A percentile compares a stretch with the other conserved stretches of the same genome.
Conservation (phyloP, 2,329 filamentous ascomycete species). For the Immersiporthe knoxdaviesiana region DNA sequence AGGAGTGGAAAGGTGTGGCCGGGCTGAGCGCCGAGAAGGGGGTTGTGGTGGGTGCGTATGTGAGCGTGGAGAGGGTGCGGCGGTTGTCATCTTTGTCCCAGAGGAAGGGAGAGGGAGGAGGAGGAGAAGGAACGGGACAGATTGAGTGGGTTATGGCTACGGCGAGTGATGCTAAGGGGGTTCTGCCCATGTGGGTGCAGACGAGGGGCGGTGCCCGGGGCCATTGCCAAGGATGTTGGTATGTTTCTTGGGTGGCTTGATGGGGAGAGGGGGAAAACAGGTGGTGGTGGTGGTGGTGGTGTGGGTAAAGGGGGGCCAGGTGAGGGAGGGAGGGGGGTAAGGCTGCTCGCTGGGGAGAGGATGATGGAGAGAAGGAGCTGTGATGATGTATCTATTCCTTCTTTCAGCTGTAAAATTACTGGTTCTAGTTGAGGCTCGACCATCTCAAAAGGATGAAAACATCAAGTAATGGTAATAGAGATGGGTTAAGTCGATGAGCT, state of each 20-base stretch:
- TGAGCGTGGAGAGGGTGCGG: slow-evolving; percentile 65
- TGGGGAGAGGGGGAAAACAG: slow-evolving; percentile 42
- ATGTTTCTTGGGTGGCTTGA: slow-evolving; percentile 68
- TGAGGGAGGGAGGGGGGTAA: neutral
- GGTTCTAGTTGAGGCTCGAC: too few relatives aligned
- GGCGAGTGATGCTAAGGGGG: slow-evolving; percentile 69
- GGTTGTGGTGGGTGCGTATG: slow-evolving; percentile 63
- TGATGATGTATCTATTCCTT: too few relatives aligned
- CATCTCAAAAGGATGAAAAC: too few relatives aligned
- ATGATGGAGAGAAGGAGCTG: neutral
- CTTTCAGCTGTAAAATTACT: too few relatives aligned
- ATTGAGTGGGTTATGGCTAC: slow-evolving; percentile 82
- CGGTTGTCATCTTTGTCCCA: slow-evolving; percentile 43
- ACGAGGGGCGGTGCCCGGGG: slow-evolving; percentile 62
- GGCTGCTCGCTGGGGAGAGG: neutral
- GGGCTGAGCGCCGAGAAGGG: slow-evolving; percentile 46
- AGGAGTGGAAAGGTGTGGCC: slow-evolving; percentile 37
- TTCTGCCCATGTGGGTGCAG: slow-evolving; percentile 68
- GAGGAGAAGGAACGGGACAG: slow-evolving; percentile 32
- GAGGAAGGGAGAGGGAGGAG: slow-evolving; percentile 30
- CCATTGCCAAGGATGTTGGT: slow-evolving; percentile 72
- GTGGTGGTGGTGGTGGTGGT: neutral
- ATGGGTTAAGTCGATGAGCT: too few relatives aligned
- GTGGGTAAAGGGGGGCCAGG: neutral
- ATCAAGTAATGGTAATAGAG: neutral